Evolutionary conservation across 2,329 filamentous ascomycete genomes (phyloP).

Genomic region (Colletotrichum lentis): DNA sequence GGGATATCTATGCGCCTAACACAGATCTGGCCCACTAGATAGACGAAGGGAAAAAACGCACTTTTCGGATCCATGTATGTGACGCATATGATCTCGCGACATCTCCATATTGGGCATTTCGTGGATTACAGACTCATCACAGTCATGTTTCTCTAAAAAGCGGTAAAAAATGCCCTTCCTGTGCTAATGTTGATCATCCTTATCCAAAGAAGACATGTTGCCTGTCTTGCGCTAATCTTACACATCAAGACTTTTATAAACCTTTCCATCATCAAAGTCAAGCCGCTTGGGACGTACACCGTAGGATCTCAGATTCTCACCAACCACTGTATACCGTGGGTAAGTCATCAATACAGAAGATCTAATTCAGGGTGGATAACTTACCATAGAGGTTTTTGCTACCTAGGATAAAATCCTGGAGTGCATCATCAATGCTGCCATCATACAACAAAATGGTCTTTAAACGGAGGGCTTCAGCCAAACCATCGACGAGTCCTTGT

Average conservation of each 20-base stretch:
- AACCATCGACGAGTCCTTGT: not conserved
- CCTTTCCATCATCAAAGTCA: constrained; percentile 3
- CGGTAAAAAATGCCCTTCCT: not conserved
- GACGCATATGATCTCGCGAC: too few relatives aligned
- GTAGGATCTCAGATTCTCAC: not conserved
- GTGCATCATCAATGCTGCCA: not conserved
- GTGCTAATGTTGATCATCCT: not conserved
- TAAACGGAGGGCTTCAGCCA: not conserved
- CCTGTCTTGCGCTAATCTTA: not conserved
- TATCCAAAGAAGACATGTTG: not conserved
- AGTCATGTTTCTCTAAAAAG: not conserved
- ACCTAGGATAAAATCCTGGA: not conserved
- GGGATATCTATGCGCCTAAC: too few relatives aligned
- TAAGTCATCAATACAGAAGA: not conserved
- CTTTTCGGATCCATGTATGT: too few relatives aligned
- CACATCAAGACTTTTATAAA: not conserved
- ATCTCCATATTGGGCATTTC: not conserved
- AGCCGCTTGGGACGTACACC: not conserved
- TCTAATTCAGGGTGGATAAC: not conserved
- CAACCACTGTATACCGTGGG: not conserved
- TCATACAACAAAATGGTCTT: not conserved
- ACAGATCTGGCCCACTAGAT: too few relatives aligned
- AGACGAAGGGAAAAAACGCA: too few relatives aligned
- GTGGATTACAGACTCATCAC: not conserved
- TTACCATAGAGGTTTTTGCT: not conserved